Base-by-base conservation (phyloP, 2,329 filamentous ascomycete species). In the Trichoderma breve region DNA sequence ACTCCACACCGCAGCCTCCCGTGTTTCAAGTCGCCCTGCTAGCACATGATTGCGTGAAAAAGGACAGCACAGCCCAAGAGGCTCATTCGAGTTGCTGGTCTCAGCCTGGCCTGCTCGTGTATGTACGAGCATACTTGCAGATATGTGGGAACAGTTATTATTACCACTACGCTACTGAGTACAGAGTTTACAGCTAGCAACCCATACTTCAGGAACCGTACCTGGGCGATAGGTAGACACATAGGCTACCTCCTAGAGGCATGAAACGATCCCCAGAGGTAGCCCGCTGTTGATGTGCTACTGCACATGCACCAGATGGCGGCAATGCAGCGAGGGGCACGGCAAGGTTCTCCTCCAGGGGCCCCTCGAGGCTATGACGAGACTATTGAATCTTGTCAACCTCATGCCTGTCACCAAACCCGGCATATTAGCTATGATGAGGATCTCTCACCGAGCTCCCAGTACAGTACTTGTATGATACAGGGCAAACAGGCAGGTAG, bases 11-110 rank as follows among this genome's bases (percentile, higher is more conserved):
- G 24, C 64, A 68, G 57, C 70, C 55, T 72, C 64, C 70, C 70
- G 70, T 72, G 70, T 72, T 72, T 72, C 70, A 72, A 63, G n/a
- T 72, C 32, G 55, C 39, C 70, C 62, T 71, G 70, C 28, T 66
- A 71, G 61, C 70, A 39, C 69, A 58, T 32, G 63, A 57, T 60
- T 60, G 57, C 57, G 57, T 21, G 57, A 32, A 60, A 61, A 53
- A 24, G 47, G n/a, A 24, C 47, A 53, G 47, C 47, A 53, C 47
- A 53, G 47, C 47, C 47, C 47, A 53, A 53, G 47, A 53, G 47
- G 47, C 47, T 24, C 47, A 53, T 12, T 58, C 24, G 26, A 24
- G 47, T 53, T 14, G 47, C 47, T 24, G 11, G 47, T 21, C 47
- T 53, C 47, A 53, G 43, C 43, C 43, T n/a, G 43, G 43, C 43